A percentile compares a stretch with the other conserved stretches of the same genome.
Evolutionary conservation across 441 rosid genomes (phyloP).

Genomic region (Gossypium gossypioides): DNA sequence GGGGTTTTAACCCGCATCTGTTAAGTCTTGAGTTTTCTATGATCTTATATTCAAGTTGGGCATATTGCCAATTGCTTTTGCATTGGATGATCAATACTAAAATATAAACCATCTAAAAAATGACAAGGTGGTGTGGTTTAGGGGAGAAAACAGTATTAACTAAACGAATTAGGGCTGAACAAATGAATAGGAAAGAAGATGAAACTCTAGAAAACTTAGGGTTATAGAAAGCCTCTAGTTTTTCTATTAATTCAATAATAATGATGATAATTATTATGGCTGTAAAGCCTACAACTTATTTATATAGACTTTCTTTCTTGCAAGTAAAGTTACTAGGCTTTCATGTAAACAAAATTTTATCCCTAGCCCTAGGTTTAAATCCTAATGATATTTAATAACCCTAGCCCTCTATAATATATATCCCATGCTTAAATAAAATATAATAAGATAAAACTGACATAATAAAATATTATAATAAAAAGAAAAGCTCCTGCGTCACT

Average conservation of each 20-base stretch:
- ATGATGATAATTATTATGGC: background rate
- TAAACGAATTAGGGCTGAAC: background rate
- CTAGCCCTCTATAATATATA: background rate
- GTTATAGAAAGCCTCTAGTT: background rate
- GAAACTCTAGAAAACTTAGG: background rate
- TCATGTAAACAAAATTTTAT: no score
- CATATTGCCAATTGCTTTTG: background rate
- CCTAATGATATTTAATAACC: background rate
- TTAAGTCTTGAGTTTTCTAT: background rate
- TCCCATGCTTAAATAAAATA: background rate
- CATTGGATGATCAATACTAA: background rate
- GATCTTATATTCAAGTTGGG: background rate
- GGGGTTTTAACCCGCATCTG: background rate
- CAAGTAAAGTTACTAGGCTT: background rate
- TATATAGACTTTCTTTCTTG: background rate
- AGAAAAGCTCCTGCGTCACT: background rate
- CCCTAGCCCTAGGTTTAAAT: background rate
- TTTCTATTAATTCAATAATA: background rate
- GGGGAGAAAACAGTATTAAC: background rate
- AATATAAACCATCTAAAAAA: background rate
- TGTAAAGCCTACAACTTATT: background rate
- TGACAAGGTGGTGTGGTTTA: background rate
- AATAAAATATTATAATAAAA: no score
- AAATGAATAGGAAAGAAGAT: background rate
- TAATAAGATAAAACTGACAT: background rate